phyloP scores from a whole-genome alignment of 345 rosid species.

The Balakata baccata region DNA sequence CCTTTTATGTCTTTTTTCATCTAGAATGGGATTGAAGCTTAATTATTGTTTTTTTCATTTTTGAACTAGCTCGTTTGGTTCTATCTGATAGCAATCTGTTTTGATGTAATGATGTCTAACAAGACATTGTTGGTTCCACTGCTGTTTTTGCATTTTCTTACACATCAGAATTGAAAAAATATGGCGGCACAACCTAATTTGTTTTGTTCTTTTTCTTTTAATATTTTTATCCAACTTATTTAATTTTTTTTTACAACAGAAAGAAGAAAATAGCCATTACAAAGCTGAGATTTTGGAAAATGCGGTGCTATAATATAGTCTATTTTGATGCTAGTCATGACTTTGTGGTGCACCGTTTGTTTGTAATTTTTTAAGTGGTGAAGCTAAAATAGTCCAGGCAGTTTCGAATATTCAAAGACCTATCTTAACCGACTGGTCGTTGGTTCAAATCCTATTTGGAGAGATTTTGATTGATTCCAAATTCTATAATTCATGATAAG shows the following conservation, averaged over 20 bases:
- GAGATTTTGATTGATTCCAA: too few relatives aligned
- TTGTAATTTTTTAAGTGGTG: neutral
- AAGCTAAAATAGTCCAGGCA: neutral
- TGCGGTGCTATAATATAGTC: neutral
- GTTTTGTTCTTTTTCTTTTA: neutral
- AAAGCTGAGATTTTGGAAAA: neutral
- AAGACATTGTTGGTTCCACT: too few relatives aligned
- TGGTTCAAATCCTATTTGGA: too few relatives aligned
- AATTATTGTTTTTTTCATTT: neutral
- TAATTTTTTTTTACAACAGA: neutral
- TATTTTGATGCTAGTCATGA: neutral
- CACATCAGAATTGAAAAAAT: neutral
- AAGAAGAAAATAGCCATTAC: neutral
- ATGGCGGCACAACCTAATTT: neutral
- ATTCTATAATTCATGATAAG: too few relatives aligned
- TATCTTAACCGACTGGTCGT: neutral
- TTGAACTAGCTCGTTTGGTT: neutral
- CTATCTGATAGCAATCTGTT: neutral
- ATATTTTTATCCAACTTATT: neutral
- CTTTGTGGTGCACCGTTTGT: neutral
- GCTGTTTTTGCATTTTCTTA: neutral
- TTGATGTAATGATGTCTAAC: neutral
- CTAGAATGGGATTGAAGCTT: too few relatives aligned
- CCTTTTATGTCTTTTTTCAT: too few relatives aligned
- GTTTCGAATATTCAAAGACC: neutral